These are phyloP conservation scores for Evernia prunastri DNA, from an alignment of 495 filamentous ascomycete species.

Conservation along the genomic window DNA sequence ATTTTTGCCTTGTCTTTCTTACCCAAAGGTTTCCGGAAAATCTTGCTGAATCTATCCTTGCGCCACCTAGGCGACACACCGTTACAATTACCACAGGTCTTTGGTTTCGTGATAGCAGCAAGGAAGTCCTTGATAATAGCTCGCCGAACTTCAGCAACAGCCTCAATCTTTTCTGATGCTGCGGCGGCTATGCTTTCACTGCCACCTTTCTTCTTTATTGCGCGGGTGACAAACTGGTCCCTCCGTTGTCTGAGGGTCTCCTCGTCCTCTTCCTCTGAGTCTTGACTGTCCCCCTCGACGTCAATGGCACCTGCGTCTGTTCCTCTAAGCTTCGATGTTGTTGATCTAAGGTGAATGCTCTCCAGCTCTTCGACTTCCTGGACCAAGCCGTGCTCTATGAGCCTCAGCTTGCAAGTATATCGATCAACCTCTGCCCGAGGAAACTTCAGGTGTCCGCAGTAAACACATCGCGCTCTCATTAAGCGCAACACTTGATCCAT, in stretches of 20 bases:
- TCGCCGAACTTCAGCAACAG: constrained; percentile 67
- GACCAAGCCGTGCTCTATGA: constrained; percentile 79
- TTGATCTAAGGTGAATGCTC: constrained; percentile 38
- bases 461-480: constrained; percentile 78
- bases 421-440: constrained; percentile 63
- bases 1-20: constrained; percentile 68
- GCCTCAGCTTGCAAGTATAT: constrained; percentile 75
- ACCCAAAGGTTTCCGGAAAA: constrained; percentile 75
- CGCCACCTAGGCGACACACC: constrained; percentile 71
- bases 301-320: constrained; percentile 29
- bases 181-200: constrained; percentile 43
- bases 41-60: constrained; percentile 83
- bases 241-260: constrained; percentile 60
- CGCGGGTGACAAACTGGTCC: constrained; percentile 60
- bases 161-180: constrained; percentile 67
- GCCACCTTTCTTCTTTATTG: constrained; percentile 49
- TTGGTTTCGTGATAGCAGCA: constrained; percentile 53
- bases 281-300: constrained; percentile 41
- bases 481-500: constrained; percentile 83
- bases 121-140: constrained; percentile 74
- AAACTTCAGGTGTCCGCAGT: constrained; percentile 78
- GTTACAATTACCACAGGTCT: constrained; percentile 67
- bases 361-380: constrained; percentile 65
- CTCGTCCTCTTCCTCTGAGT: constrained; percentile 46
- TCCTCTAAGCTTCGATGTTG: constrained; percentile 5